phyloP scores from a whole-genome alignment of 441 rosid species.

The Brassica hybrid region DNA sequence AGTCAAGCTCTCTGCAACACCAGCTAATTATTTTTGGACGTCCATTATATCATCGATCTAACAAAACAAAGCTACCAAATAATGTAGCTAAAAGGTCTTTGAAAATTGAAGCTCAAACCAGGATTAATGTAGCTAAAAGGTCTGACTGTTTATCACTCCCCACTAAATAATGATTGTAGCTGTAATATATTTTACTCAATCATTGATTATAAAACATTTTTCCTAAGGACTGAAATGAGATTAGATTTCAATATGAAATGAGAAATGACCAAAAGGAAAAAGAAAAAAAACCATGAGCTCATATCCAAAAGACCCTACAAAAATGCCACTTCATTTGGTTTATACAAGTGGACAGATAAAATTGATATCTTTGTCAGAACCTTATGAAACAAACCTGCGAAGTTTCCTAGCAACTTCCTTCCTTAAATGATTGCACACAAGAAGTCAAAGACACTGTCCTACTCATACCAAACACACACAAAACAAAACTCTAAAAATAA shows the following conservation, averaged over 20 bases:
- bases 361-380: conserved; percentile 12
- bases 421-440: conserved; percentile 24
- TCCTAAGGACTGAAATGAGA: background rate
- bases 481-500: too few relatives aligned
- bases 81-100: conserved; percentile 7
- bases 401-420: conserved; percentile 28
- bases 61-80: background rate
- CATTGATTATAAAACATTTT: background rate
- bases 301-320: conserved; percentile 16
- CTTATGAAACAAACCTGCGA: conserved; percentile 3
- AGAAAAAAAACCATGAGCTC: conserved; percentile 13
- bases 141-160: background rate
- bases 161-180: conserved; percentile 9
- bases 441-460: conserved; percentile 2
- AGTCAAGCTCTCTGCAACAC: conserved; percentile 9
- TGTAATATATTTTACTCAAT: background rate
- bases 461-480: background rate
- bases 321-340: background rate
- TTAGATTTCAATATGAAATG: background rate
- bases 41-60: background rate
- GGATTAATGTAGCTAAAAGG: background rate
- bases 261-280: conserved; percentile 1
- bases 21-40: background rate
- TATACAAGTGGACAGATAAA: conserved; percentile 22
- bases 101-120: background rate